A percentile compares a stretch with the other conserved stretches of the same genome.
phyloP scores from a whole-genome alignment of 2,329 filamentous ascomycete genomes.

The Ophiocordyceps sinensis region DNA sequence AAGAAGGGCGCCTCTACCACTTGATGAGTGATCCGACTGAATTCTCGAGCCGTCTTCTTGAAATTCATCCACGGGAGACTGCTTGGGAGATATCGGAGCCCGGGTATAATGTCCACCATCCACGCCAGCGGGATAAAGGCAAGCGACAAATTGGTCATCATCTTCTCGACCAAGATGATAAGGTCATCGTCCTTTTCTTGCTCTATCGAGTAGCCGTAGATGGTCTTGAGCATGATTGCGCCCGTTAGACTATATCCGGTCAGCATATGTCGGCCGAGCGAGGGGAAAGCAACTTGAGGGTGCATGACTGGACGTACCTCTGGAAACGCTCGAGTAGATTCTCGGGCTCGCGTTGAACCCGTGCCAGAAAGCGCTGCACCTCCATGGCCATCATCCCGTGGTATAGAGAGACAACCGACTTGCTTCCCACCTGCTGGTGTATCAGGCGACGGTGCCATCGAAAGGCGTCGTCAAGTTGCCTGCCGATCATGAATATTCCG shows the following conservation, averaged over 20 bases:
- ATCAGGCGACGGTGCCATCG: slow-evolving; percentile 29
- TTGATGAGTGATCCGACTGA: background rate
- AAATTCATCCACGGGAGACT: slow-evolving; percentile 16
- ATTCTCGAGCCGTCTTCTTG: slow-evolving; percentile 10
- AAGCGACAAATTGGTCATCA: slow-evolving; percentile 13
- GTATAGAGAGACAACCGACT: slow-evolving; percentile 21
- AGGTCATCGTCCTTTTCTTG: slow-evolving; percentile 14
- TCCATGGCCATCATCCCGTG: slow-evolving; percentile 28
- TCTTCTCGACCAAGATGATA: slow-evolving; percentile 13
- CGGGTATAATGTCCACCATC: slow-evolving; percentile 18
- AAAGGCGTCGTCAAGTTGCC: slow-evolving; percentile 23
- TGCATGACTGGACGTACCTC: background rate
- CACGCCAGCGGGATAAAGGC: slow-evolving; percentile 15
- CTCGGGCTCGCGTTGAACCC: slow-evolving; percentile 22
- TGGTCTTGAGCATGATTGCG: background rate
- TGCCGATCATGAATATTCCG: too few species aligned
- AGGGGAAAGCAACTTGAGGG: background rate
- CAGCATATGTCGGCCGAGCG: background rate
- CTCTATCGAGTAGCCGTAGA: slow-evolving; percentile 18
- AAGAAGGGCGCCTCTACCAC: background rate
- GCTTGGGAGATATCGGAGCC: slow-evolving; percentile 14
- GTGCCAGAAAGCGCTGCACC: slow-evolving; percentile 25
- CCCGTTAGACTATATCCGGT: background rate
- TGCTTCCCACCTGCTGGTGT: slow-evolving; percentile 27
- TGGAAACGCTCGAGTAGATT: slow-evolving; percentile 20